phyloP scores from a whole-genome alignment of 2,329 filamentous ascomycete species.

The Penicillium olsonii region DNA sequence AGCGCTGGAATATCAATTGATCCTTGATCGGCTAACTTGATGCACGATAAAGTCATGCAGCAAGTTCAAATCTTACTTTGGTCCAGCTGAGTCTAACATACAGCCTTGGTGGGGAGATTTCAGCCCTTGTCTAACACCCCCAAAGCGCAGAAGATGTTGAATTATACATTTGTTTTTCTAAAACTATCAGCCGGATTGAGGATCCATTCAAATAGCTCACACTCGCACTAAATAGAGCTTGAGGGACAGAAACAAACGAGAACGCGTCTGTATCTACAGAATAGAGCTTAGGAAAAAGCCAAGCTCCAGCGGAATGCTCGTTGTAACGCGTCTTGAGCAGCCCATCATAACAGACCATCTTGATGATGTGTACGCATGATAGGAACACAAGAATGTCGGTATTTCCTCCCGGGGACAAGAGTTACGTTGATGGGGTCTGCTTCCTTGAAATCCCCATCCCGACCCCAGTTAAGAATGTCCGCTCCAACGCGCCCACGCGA shows the following conservation, averaged over 20 bases:
- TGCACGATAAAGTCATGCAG: background rate
- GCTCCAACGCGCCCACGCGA: background rate
- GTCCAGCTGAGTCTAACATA: background rate
- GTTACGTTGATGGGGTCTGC: background rate
- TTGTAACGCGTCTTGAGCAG: background rate
- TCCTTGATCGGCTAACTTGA: background rate
- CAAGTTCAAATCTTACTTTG: background rate
- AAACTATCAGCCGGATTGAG: background rate
- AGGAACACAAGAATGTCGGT: conserved; percentile 3
- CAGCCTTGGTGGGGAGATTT: background rate
- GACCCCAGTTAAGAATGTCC: conserved; percentile 13
- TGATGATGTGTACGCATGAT: background rate
- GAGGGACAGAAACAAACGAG: no score
- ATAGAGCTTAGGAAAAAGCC: background rate
- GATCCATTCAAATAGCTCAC: background rate
- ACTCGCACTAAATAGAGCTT: no score
- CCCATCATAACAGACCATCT: background rate
- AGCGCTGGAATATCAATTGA: background rate
- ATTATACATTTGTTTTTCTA: background rate
- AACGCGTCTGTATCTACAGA: no score
- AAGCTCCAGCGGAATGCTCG: background rate
- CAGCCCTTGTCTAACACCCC: background rate
- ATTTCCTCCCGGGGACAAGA: background rate
- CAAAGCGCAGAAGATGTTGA: background rate
- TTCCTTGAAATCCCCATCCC: background rate